Evolutionary conservation across 1,139 yeast genomes (phyloP), one percentile per base, ranked within the genome.

Genomic region (Candida buenavistaensis): DNA sequence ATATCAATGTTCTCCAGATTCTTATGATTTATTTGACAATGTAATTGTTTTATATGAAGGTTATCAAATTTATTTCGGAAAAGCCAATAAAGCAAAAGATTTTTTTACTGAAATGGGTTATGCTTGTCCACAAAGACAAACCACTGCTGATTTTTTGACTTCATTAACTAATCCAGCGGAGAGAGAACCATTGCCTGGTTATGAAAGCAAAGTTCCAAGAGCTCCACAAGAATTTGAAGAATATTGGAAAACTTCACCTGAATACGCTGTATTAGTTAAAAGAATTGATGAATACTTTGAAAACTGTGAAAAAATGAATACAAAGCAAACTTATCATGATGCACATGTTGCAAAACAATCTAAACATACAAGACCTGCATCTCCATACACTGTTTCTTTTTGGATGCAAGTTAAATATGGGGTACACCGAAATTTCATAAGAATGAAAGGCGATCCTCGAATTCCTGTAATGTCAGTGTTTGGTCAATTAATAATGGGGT

Each of bases 361-460:
- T 2, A 50, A 55, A 21, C 46, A 46, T 29, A 20, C 50, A 3
- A 39, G 51, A 20, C 46, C 48, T 6, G 38, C 41, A 2, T 62
- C 66, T 12, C 58, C 68, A 5, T 61, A 52, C 41, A 59, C 60
- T 3, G 65, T 62, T 19, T 55, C 62, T 2, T 62, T 50, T 39
- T 28, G 38, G 17, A 57, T 59, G 64, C 68, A 62, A 48, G 52
- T 58, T 5, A 50, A 42, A 33, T 60, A 62, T 40, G 37, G 57
- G 28, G 38, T 57, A 36, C 39, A 48, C 5, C 41, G 68, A 47
- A 51, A 56, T 41, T 40, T 56, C 39, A 33, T 57, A 28, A 46
- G 59, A 46, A 30, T 54, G 8, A 40, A 58, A 39, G 55, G 64
- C 30, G 60, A 59, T 39, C 58, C 62, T 4, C 51, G 64, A 5